Evolutionary conservation across 495 filamentous ascomycete species (phyloP).

Genomic region (Xylaria castorea): DNA sequence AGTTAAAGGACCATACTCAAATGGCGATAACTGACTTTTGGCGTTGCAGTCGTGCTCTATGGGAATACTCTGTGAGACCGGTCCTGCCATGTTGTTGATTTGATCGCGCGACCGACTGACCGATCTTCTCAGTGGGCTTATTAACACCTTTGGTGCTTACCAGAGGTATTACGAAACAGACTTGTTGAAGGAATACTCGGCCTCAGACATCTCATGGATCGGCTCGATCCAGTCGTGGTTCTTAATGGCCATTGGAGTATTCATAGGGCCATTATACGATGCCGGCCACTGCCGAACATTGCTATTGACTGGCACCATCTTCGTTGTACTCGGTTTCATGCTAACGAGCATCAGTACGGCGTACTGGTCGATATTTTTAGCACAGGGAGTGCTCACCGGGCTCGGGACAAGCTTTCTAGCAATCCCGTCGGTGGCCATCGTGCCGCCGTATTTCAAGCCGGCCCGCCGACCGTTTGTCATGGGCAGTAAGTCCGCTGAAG

Average conservation of each 20-base stretch:
- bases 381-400: constrained; percentile 62
- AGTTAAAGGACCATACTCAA: not conserved
- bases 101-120: not conserved
- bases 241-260: constrained; percentile 35
- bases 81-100: not conserved
- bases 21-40: not conserved
- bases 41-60: constrained; percentile 28
- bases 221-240: constrained; percentile 39
- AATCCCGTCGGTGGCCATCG: constrained; percentile 65
- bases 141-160: constrained; percentile 45
- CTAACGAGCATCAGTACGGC: constrained; percentile 65
- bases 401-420: constrained; percentile 68
- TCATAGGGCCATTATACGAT: constrained; percentile 39
- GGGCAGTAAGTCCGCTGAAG: no score
- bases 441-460: constrained; percentile 71
- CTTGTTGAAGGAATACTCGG: constrained; percentile 32
- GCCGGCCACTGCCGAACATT: constrained; percentile 34
- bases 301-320: constrained; percentile 28
- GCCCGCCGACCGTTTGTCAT: constrained; percentile 71
- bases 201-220: constrained; percentile 43
- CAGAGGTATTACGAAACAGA: constrained; percentile 38
- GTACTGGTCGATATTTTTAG: constrained; percentile 70
- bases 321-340: constrained; percentile 69
- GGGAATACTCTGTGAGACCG: constrained; percentile 32
- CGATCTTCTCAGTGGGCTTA: constrained; percentile 29